Percentiles rank a stretch among this genome's conserved stretches.
Evolutionary conservation across 805 yeast species (phyloP).

Genomic region (Yueomyces sinensis): DNA sequence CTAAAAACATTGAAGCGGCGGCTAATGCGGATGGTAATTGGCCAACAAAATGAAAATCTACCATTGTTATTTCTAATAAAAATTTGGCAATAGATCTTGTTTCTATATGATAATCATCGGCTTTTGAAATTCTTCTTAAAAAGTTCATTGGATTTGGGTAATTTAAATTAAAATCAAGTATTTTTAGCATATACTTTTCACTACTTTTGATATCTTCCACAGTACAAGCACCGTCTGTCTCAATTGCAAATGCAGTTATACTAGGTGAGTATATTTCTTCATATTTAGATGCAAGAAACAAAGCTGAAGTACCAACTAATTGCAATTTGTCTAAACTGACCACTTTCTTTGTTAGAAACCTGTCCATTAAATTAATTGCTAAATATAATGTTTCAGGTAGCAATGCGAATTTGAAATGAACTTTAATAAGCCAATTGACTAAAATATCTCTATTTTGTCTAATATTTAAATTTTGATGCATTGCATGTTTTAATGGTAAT

Average conservation of each 20-base stretch:
- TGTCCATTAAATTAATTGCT: slow-evolving; percentile 73
- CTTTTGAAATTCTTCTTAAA: slow-evolving; percentile 76
- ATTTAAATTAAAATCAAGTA: slow-evolving; percentile 58
- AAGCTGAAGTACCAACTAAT: slow-evolving; percentile 68
- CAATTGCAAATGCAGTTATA: slow-evolving; percentile 65
- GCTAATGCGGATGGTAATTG: slow-evolving; percentile 65
- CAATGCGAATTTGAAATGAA: slow-evolving; percentile 67
- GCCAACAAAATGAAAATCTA: slow-evolving; percentile 65
- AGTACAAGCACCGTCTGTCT: slow-evolving; percentile 66
- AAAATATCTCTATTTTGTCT: slow-evolving; percentile 47
- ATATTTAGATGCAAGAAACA: slow-evolving; percentile 80
- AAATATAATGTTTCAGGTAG: slow-evolving; percentile 75
- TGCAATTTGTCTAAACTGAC: slow-evolving; percentile 71
- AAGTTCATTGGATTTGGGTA: slow-evolving; percentile 89
- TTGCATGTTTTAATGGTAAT: slow-evolving; percentile 34
- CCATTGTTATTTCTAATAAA: slow-evolving; percentile 60
- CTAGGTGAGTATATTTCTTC: slow-evolving; percentile 89
- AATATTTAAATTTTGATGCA: slow-evolving; percentile 26
- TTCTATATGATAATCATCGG: slow-evolving; percentile 81
- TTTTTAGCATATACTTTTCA: slow-evolving; percentile 62
- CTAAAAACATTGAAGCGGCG: slow-evolving; percentile 76
- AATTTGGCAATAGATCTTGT: slow-evolving; percentile 82
- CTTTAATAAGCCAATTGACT: slow-evolving; percentile 84
- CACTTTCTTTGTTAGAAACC: slow-evolving; percentile 61
- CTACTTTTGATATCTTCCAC: slow-evolving; percentile 73